Conservation (phyloP, 257 asterid species). For the Verbascum thapsus region DNA sequence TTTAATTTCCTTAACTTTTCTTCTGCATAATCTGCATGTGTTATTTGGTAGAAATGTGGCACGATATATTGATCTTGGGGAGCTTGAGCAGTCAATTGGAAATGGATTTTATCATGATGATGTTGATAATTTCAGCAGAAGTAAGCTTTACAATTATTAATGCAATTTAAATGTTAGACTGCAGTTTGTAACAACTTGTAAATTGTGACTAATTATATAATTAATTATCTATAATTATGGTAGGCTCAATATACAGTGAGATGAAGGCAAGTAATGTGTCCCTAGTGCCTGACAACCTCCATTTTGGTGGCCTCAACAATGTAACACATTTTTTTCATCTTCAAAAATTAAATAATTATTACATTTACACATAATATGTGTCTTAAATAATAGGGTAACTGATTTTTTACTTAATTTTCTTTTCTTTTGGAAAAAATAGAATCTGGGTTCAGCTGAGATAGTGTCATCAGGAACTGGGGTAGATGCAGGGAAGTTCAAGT, state of each 20-base stretch:
- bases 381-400: too few species aligned
- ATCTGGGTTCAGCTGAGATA: constrained; percentile 64
- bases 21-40: constrained; percentile 8
- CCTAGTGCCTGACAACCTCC: constrained; percentile 52
- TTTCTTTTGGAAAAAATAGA: constrained; percentile 38
- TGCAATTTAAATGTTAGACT: neutral
- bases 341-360: neutral
- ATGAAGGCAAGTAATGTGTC: constrained; percentile 72
- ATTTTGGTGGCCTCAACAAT: constrained; percentile 66
- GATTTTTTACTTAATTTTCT: too few species aligned
- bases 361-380: neutral
- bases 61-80: constrained; percentile 76
- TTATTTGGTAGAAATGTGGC: constrained; percentile 42
- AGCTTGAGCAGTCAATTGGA: constrained; percentile 70
- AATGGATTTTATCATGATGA: constrained; percentile 58
- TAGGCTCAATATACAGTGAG: constrained; percentile 62
- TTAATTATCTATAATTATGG: neutral
- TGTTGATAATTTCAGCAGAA: constrained; percentile 72
- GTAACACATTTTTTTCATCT: constrained; percentile 37
- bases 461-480: constrained; percentile 54
- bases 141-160: constrained; percentile 33
- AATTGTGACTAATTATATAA: constrained; percentile 2
- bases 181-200: constrained; percentile 8
- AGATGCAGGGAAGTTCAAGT: constrained; percentile 53
- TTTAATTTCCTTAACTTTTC: neutral